These are phyloP conservation scores for Monosporozyma siamensis DNA, from an alignment of 805 yeast species.

Conservation along the genomic window DNA sequence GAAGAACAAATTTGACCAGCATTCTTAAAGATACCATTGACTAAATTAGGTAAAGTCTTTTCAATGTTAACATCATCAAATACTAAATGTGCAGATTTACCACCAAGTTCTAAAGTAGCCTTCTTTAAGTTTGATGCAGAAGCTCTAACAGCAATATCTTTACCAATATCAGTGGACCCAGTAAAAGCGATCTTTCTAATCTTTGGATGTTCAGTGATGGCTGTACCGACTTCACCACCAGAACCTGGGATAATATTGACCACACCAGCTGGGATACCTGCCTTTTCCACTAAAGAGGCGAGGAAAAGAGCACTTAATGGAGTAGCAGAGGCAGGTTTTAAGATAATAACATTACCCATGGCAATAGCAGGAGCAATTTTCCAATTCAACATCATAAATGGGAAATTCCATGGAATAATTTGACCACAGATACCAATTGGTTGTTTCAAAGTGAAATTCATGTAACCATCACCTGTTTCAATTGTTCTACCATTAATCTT, in stretches of 20 bases:
- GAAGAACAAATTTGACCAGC: constrained; percentile 81
- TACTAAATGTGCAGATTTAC: constrained; percentile 71
- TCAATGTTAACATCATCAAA: constrained; percentile 59
- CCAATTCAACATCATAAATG: constrained; percentile 72
- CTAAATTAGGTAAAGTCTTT: constrained; percentile 41
- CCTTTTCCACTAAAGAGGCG: constrained; percentile 52
- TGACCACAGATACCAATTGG: constrained; percentile 80
- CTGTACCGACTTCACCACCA: constrained; percentile 65
- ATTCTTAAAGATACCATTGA: constrained; percentile 64
- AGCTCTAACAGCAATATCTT: constrained; percentile 57
- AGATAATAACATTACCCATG: constrained; percentile 63
- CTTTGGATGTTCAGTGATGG: constrained; percentile 57
- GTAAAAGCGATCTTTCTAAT: constrained; percentile 73
- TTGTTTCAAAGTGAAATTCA: constrained; percentile 59
- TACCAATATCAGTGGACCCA: constrained; percentile 73
- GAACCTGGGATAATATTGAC: constrained; percentile 67
- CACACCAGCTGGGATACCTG: constrained; percentile 70
- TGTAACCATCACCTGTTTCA: constrained; percentile 53
- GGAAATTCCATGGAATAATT: constrained; percentile 82
- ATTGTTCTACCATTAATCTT: constrained; percentile 56
- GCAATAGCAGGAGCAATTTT: constrained; percentile 72
- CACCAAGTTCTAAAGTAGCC: constrained; percentile 75
- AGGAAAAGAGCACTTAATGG: constrained; percentile 63
- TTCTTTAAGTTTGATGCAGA: constrained; percentile 67
- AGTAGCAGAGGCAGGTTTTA: constrained; percentile 72